Evolutionary conservation across 1,284 basidiomycete species (phyloP), one percentile per base, ranked within the genome.

Genomic region (Microbotryum violaceum): DNA sequence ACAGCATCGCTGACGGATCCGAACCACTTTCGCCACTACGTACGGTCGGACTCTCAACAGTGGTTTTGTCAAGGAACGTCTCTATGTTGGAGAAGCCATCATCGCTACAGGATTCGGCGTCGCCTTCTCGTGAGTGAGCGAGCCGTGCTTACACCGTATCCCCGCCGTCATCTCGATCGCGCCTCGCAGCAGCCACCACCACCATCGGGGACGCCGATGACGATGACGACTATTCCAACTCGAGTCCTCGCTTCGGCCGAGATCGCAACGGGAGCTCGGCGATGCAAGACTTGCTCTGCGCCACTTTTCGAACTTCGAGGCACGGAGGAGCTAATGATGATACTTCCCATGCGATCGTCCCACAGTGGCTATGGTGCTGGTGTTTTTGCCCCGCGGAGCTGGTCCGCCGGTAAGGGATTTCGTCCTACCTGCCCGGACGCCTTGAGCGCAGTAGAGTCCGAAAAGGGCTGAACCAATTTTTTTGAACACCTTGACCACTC

Each of bases 51-150:
- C 20, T 6, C 27, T n/a, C 20, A 1, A 25, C 57, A 64, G 58
- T 33, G 66, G 54, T 25, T 85, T 97, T 70, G 83, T 98, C 73
- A 87, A 93, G 74, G 92, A 97, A 79, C 86, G 83, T 80, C 78
- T 97, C 37, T 98, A 97, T 74, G 85, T 97, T 65, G 96, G 96
- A 68, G 96, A 98, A 81, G 92, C 96, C 6, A 91, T 89, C 68
- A 88, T 91, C 81, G 92, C 96, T 3, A 96, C 96, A 68, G 75
- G 93, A 45, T 92, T 97, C 70, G 93, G 94, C 29, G 89, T 97
- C 73, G 88, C 94, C 67, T 86, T 97, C 65, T 67, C 78, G 74
- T 71, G 23, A 74, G 77, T 2, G 56, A 73, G 31, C 71, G 56
- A 73, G 31, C 71, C 66, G 31, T 2, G 48, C 72, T 14, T 63